Evolutionary conservation across 2,329 filamentous ascomycete genomes (phyloP).

Genomic region (Salinomyces thailandicus): DNA sequence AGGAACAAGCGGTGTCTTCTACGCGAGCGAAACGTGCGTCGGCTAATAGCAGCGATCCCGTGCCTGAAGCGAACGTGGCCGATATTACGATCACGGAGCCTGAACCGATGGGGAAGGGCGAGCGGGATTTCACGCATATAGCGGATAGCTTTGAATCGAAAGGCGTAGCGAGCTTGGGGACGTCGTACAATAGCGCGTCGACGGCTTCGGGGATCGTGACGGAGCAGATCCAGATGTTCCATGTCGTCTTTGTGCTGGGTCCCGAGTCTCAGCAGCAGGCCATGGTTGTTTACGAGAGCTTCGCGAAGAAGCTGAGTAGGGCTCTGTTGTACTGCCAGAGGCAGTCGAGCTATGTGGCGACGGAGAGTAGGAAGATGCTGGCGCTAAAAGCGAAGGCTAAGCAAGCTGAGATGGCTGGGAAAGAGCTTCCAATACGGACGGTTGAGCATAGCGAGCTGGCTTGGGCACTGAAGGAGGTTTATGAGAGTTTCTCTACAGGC

Average conservation of each 20-base stretch:
- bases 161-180: conserved; percentile 12
- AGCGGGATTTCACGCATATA: conserved; percentile 19
- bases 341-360: conserved; percentile 81
- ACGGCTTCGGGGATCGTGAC: conserved; percentile 23
- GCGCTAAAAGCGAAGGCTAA: conserved; percentile 71
- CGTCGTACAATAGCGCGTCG: conserved; percentile 21
- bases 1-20: not conserved
- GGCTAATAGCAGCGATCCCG: not conserved
- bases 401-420: conserved; percentile 41
- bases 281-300: conserved; percentile 69
- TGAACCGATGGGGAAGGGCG: conserved; percentile 3
- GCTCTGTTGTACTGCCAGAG: conserved; percentile 88
- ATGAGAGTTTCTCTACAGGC: conserved; percentile 11
- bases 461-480: conserved; percentile 23
- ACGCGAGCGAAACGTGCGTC: not conserved
- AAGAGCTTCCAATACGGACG: conserved; percentile 15
- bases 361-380: conserved; percentile 75
- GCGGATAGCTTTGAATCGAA: conserved; percentile 22
- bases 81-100: conserved; percentile 10
- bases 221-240: conserved; percentile 88
- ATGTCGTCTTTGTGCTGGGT: conserved; percentile 81
- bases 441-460: conserved; percentile 22
- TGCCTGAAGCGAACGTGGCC: not conserved
- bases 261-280: conserved; percentile 63
- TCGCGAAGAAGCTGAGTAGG: conserved; percentile 86